These are phyloP conservation scores for Epichloe coenophiala DNA, from an alignment of 2,329 filamentous ascomycete species.

Conservation along the genomic window DNA sequence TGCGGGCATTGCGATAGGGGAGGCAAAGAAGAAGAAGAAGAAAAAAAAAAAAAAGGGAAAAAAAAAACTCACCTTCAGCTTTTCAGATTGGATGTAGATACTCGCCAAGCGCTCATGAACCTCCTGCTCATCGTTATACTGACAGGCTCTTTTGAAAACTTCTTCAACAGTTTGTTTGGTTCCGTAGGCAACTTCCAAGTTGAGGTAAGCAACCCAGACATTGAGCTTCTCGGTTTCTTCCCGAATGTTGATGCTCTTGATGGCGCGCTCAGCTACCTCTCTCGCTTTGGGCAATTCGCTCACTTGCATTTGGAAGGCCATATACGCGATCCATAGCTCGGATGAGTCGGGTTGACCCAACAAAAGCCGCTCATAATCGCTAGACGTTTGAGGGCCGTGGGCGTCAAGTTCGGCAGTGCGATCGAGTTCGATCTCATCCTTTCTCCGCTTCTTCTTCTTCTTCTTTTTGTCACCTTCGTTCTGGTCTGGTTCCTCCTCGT, in stretches of 20 bases:
- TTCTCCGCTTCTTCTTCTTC: conserved; percentile 55
- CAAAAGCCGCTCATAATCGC: conserved; percentile 87
- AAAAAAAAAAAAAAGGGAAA: background rate
- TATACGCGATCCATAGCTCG: conserved; percentile 87
- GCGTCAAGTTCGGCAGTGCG: conserved; percentile 83
- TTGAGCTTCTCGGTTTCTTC: conserved; percentile 90
- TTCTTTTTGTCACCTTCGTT: conserved; percentile 20
- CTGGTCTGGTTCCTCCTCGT: conserved; percentile 15
- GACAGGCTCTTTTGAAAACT: conserved; percentile 81
- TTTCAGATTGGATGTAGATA: conserved; percentile 88
- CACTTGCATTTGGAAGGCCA: conserved; percentile 94
- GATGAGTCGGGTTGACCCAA: conserved; percentile 91
- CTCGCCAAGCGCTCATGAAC: conserved; percentile 81
- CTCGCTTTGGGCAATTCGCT: conserved; percentile 81
- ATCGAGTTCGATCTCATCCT: conserved; percentile 70
- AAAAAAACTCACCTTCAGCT: conserved; percentile 46
- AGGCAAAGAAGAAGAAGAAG: background rate
- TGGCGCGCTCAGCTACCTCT: conserved; percentile 77
- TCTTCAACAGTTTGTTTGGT: conserved; percentile 70
- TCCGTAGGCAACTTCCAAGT: conserved; percentile 85
- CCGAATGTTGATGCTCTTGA: conserved; percentile 80
- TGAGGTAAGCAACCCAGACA: conserved; percentile 88
- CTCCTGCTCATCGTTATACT: conserved; percentile 85
- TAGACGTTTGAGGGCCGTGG: conserved; percentile 75
- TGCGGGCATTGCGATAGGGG: background rate